phyloP scores from a whole-genome alignment of 768 basidiomycete genomes.

The Macrocybe gigantea region DNA sequence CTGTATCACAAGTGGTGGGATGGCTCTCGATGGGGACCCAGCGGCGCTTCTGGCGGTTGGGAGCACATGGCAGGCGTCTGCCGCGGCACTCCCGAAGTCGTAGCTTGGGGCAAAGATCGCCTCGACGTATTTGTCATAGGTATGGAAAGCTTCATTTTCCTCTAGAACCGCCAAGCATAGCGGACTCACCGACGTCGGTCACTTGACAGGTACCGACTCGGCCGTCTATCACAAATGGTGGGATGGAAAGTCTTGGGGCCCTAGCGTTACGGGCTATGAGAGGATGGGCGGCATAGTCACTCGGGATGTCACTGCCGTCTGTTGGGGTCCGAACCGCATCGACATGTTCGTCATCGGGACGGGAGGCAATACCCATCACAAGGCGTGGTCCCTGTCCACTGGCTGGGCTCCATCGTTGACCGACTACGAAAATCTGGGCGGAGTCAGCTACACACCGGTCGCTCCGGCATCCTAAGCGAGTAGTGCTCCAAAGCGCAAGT shows the following conservation, averaged over 20 bases:
- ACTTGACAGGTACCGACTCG: not conserved
- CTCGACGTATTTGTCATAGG: conserved; percentile 1
- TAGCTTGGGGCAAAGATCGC: not conserved
- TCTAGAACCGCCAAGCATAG: not conserved
- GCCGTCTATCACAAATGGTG: not conserved
- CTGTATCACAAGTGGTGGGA: not conserved
- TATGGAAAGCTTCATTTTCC: not conserved
- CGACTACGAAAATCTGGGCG: not conserved
- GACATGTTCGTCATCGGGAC: conserved; percentile 6
- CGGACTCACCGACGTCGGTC: not conserved
- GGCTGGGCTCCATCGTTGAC: not conserved
- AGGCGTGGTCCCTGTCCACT: not conserved
- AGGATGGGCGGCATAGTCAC: not conserved
- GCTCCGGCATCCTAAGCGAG: not conserved
- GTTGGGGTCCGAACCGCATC: conserved; percentile 3
- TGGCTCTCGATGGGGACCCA: not conserved
- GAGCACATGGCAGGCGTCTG: not conserved
- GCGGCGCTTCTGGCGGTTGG: not conserved
- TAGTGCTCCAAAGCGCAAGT: no score
- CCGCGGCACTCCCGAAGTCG: not conserved
- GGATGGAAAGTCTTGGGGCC: not conserved
- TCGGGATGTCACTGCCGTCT: conserved; percentile 1
- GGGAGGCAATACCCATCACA: not conserved
- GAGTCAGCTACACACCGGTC: not conserved
- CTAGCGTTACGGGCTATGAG: not conserved